These are phyloP conservation scores for Celoporthe dispersa DNA, from an alignment of 2,329 filamentous ascomycete species.

Conservation along the genomic window DNA sequence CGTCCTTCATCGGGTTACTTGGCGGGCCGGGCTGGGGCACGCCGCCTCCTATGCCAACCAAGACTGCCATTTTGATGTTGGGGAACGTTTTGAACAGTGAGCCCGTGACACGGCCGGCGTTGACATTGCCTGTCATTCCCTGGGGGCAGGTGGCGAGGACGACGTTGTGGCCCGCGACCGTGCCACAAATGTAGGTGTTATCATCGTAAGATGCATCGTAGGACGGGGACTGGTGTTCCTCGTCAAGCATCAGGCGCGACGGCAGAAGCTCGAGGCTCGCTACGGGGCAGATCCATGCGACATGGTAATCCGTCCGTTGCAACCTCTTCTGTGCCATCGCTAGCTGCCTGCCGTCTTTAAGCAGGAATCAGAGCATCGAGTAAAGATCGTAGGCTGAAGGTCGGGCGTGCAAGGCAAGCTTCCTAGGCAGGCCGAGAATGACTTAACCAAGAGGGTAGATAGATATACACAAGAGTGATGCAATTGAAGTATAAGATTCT, in stretches of 20 bases:
- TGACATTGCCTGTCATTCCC: constrained; percentile 28
- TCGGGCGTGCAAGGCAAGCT: background rate
- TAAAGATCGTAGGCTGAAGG: background rate
- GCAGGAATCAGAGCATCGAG: background rate
- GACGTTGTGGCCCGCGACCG: constrained; percentile 24
- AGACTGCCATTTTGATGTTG: constrained; percentile 27
- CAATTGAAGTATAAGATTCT: background rate
- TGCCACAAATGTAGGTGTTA: constrained; percentile 28
- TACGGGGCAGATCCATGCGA: constrained; percentile 30
- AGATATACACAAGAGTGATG: background rate
- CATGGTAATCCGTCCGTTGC: constrained; percentile 22
- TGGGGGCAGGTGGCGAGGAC: constrained; percentile 28
- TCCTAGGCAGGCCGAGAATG: background rate
- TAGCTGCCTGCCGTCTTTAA: background rate
- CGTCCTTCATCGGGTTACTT: constrained; percentile 15
- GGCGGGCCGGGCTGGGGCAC: constrained; percentile 2
- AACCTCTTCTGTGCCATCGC: background rate
- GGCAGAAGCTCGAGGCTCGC: constrained; percentile 27
- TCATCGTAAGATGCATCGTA: constrained; percentile 29
- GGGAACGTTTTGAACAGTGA: constrained; percentile 30
- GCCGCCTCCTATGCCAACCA: constrained; percentile 30
- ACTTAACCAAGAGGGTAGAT: background rate
- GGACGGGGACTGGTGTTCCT: constrained; percentile 24
- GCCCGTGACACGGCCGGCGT: constrained; percentile 19
- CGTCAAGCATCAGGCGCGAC: constrained; percentile 31